Evolutionary conservation across 176 grass and related monocot species (phyloP), one percentile per base, ranked within the genome.

Genomic region (Aegilops bicornis): DNA sequence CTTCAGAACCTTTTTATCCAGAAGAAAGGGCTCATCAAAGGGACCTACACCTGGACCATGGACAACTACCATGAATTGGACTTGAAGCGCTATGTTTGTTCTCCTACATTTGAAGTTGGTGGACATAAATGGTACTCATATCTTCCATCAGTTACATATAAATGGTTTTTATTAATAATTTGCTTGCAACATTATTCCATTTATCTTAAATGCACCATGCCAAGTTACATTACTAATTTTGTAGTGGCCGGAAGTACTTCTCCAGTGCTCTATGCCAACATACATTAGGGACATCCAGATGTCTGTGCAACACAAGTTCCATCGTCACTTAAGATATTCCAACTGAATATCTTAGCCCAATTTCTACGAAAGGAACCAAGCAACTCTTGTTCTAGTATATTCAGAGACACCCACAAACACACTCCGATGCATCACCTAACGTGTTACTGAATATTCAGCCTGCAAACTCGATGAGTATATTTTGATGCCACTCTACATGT

Each of bases 1-100:
- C 50, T 88, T 83, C 73, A 59, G 48, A 79, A 78, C 9, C n/a
- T 88, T 22, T 84, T 88, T 76, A 73, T 84, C 64, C 81, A 88
- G 79, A 88, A 88, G 37, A 78, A 88, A 56, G 80, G 11, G 10
- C 35, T 84, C 37, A 88, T 83, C 50, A 47, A 84, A 84, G 87
- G 87, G 25, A 83, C 50, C 29, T 88, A 88, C 35, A 83, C 73
- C 37, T 84, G 81, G 87, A 84, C 48, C 63, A 27, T 83, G 47
- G 60, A 79, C 29, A 72, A 78, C 50, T 83, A 50, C 27, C 52
- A 22, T 79, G 52, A 61, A 54, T 50, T 82, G 27, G 29, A 32
- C 7, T 39, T 25, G 29, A 83, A 83, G 27, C 15, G 6, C 42
- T 43, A 43, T 29, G 19, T 88, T 64, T 0, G 1, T 84, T 88